These are phyloP conservation scores for Diophrys sp. DNA, from an alignment of 73 alveolate genomes.

Conservation along the genomic window DNA sequence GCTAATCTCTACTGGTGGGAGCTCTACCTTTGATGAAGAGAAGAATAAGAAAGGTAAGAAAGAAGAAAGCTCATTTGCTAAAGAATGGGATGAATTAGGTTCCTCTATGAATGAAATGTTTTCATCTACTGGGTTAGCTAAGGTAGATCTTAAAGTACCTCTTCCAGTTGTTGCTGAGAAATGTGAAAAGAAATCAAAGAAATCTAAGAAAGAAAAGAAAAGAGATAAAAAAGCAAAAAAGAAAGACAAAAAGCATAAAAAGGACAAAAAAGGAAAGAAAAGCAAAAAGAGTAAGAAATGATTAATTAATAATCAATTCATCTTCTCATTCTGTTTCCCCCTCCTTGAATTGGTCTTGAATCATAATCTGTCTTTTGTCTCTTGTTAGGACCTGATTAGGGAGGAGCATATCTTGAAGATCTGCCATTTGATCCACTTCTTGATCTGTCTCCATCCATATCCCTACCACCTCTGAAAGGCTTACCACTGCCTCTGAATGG, in stretches of 20 bases:
- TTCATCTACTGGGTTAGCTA: neutral
- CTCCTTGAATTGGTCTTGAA: too few species aligned
- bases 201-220: slow-evolving; percentile 4
- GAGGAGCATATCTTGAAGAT: too few species aligned
- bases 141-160: neutral
- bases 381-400: too few species aligned
- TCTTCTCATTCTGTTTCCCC: too few species aligned
- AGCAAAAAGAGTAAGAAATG: neutral
- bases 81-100: slow-evolving; percentile 1
- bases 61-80: neutral
- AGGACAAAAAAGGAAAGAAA: slow-evolving; percentile 4
- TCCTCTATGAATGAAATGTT: neutral
- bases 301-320: too few species aligned
- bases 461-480: too few species aligned
- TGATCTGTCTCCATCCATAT: too few species aligned
- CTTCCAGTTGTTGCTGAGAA: neutral
- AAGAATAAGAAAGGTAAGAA: neutral
- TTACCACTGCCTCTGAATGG: too few species aligned
- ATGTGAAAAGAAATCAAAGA: neutral
- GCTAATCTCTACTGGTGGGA: neutral
- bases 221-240: neutral
- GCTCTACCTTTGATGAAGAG: neutral
- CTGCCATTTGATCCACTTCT: too few species aligned
- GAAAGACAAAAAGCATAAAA: slow-evolving; percentile 1
- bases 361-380: too few species aligned